Evolutionary conservation across 192 early-diverging fungal genomes (phyloP).

Genomic region (Rhizophlyctis rosea): DNA sequence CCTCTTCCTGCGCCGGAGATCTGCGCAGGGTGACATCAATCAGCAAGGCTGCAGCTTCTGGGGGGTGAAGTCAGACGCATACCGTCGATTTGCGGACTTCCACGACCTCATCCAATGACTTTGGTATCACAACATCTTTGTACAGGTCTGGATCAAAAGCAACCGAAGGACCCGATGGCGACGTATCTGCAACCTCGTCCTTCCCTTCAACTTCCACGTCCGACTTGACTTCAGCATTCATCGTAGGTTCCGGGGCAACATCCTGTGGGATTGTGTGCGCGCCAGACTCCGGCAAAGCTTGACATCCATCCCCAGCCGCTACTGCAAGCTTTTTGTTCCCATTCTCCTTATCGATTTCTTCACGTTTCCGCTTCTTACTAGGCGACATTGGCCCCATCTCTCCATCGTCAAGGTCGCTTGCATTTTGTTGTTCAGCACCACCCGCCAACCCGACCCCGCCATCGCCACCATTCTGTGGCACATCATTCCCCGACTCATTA

Average conservation of each 20-base stretch:
- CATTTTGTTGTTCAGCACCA: background rate
- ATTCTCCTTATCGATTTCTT: background rate
- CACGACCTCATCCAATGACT: slow-evolving; percentile 33
- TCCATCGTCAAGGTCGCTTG: background rate
- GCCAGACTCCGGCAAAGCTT: too few species aligned
- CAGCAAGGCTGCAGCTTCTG: too few species aligned
- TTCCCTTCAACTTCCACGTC: background rate
- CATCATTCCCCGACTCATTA: background rate
- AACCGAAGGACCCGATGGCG: background rate
- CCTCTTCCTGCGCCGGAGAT: slow-evolving; percentile 41
- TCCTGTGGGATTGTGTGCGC: too few species aligned
- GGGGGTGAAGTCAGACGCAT: background rate
- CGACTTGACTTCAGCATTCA: too few species aligned
- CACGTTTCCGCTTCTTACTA: background rate
- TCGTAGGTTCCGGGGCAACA: too few species aligned
- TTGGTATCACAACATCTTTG: slow-evolving; percentile 28
- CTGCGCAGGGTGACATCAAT: slow-evolving; percentile 6
- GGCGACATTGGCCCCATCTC: background rate
- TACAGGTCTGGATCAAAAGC: too few species aligned
- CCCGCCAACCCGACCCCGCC: background rate
- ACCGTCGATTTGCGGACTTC: slow-evolving; percentile 40
- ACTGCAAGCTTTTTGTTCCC: background rate
- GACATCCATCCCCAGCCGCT: too few species aligned
- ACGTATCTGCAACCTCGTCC: background rate
- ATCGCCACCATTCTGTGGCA: slow-evolving; percentile 9